Base-by-base conservation (phyloP, 2,329 filamentous ascomycete species). In the Pyricularia pennisetigena region DNA sequence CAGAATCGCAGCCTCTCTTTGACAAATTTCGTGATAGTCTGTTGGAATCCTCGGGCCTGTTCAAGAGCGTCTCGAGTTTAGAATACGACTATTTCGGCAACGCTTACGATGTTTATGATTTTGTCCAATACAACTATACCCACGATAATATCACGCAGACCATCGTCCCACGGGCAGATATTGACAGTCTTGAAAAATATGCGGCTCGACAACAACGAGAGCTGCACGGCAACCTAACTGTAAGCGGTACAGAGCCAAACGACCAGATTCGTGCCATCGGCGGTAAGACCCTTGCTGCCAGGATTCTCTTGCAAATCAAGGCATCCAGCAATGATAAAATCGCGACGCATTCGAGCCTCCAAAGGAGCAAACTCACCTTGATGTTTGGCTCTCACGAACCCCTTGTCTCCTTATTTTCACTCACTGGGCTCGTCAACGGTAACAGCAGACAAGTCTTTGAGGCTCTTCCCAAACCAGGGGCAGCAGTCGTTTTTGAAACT, bases 401-500 rank as follows among this genome's bases (percentile, higher is more conserved):
- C 2, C 80, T 88, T 69, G 69, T 88, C 23, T 78, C 84, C 23
- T 87, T 88, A 72, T 85, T 86, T 71, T 76, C 80, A 1, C 76
- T 88, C 2, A 76, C 82, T 0, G 76, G 78, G 0, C 79, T 88
- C 8, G 79, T 79, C 4, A 81, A 80, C 65, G 73, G 76, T 0
- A 75, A 86, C 67, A 87, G 88, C 74, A 82, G 79, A n/a, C 81
- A 84, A 4, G 75, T 88, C 0, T 83, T 80, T 74, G 64, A 74
- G 69, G 35, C 75, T 71, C 71, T 87, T 16, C 88, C 90, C 0
- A 83, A 89, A 71, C 92, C 93, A 54, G 93, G 92, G 0, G 89
- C 88, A 0, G 85, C 86, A 59, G 89, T 97, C 83, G 81, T 86
- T 0, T 93, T 95, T 74, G 93, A 97, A 79, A 76, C 88, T 5